Evolutionary conservation across 139 green algal genomes (phyloP).

Genomic region (Chlamydomonas schloesseri): DNA sequence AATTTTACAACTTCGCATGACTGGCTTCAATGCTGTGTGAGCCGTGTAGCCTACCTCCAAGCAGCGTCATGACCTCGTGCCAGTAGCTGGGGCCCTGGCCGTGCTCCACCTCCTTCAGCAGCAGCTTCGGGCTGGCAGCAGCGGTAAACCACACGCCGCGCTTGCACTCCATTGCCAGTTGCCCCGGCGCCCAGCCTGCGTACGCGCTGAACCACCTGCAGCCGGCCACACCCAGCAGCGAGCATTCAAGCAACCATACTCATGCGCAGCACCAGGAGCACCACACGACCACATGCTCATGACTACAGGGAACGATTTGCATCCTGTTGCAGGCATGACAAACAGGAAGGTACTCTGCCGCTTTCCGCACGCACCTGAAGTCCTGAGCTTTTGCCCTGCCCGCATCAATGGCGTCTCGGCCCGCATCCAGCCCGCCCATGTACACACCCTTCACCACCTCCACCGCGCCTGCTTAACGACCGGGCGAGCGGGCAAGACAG

Average conservation of each 20-base stretch:
- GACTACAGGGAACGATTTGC: too few species aligned
- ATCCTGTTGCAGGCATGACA: too few species aligned
- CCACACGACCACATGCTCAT: too few species aligned
- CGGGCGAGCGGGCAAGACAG: too few species aligned
- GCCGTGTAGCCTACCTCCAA: constrained; percentile 44
- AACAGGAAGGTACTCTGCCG: too few species aligned
- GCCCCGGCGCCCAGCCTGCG: constrained; percentile 82
- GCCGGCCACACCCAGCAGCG: not conserved
- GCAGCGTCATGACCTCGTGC: constrained; percentile 20
- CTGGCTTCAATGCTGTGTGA: too few species aligned
- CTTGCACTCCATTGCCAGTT: constrained; percentile 82
- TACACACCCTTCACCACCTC: constrained; percentile 63
- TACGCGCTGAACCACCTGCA: constrained; percentile 72
- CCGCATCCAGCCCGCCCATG: constrained; percentile 69
- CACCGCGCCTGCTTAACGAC: not conserved
- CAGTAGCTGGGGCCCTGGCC: constrained; percentile 40
- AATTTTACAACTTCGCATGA: too few species aligned
- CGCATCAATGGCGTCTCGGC: constrained; percentile 42
- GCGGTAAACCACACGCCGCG: constrained; percentile 84
- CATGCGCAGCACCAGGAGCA: too few species aligned
- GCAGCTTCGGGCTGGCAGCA: constrained; percentile 62
- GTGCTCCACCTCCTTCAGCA: constrained; percentile 65
- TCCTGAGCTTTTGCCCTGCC: constrained; percentile 40
- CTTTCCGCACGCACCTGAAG: constrained; percentile 63
- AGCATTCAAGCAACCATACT: too few species aligned